Base-by-base conservation (phyloP, 2,329 filamentous ascomycete genomes). In the Hymenoscyphus fraxineus region DNA sequence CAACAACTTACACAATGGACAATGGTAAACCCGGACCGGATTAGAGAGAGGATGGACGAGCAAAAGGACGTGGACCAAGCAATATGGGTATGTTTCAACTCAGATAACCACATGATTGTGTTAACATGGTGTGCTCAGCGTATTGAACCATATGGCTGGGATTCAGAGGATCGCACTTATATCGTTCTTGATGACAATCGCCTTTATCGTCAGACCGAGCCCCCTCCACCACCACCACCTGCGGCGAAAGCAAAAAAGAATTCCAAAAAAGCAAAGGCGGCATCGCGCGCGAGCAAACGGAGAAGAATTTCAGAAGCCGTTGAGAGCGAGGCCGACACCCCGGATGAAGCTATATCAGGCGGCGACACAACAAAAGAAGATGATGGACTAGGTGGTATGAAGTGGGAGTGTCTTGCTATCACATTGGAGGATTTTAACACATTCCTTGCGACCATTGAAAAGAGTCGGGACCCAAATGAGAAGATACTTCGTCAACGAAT, bases 151-250 rank as follows among this genome's bases (percentile, higher is more conserved):
- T 88, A 90, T 67, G 95, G 95, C 10, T 98, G 92, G 87, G 95
- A 99, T 76, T 83, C 87, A 27, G 83, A 97, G 58, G 93, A 96
- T 68, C 88, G 92, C 44, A 88, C 88, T 41, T 96, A 98, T 75
- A 96, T 90, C 73, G 88, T 98, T 2, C 84, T 99, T 3, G 94
- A 98, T 72, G 95, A 99, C 75, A 96, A 97, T 72, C 86, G 95
- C 67, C 81, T 99, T 54, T 99, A 99, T 76, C 90, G 93, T 63
- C 83, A 90, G 66, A 92, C 91, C n/a, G 91, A 96, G 65, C 84
- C 89, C 32, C 85, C 87, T 0, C 81, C 85, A 1, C 83, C 85
- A 0, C 83, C 86, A 6, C 77, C 85, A 15, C 78, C 81, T n/a
- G 76, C 82, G 2, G 77, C 83, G 32, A 89, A 89, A 73, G 80